Base-by-base conservation (phyloP, 352 stramenopile species). In the Pythium aquatile region DNA sequence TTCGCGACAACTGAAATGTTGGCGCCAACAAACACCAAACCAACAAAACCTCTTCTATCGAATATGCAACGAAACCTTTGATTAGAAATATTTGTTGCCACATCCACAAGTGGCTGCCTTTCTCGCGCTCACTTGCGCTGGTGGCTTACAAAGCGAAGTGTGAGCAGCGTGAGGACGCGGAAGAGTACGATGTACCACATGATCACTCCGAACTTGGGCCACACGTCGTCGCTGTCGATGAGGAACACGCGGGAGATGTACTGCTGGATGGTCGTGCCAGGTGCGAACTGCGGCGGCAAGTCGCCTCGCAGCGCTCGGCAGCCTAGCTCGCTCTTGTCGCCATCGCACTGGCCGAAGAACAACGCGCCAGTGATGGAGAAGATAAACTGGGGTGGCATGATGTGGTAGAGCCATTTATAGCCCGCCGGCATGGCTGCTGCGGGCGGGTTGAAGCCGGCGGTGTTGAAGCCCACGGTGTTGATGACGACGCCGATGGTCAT, bases 141-240 rank as follows among this genome's bases (percentile, higher is more conserved):
- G 62, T 81, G 72, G 29, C 85, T 87, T 51, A 90, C 62, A 44
- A 78, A 87, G n/a, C 77, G 75, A 65, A 90, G 69, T 33, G 77
- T 58, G 11, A 86, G 39, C 26, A 88, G 57, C 46, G 72, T 70
- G 5, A 90, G 26, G 1, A 87, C 35, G 35, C 35, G 35, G 35
- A 42, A 42, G 35, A 42, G 35, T 5, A 42, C 35, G 8, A 42
- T 42, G 35, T 42, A 42, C 7, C 35, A 0, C 35, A 42, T 14
- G 8, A 42, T 11, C 35, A 42, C 35, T 7, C 35, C 35, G 11
- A 42, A 42, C 35, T 42, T 42, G 35, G 35, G 11, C 35, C 35
- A 42, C 5, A 42, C 35, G 35, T 42, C 35, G 35, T 42, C 35
- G 5, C 5, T 77, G 81, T 42, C 35, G 65, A 84, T 78, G 10